Evolutionary conservation across 2,329 filamentous ascomycete species (phyloP).

Genomic region (Alternaria ventricosa): DNA sequence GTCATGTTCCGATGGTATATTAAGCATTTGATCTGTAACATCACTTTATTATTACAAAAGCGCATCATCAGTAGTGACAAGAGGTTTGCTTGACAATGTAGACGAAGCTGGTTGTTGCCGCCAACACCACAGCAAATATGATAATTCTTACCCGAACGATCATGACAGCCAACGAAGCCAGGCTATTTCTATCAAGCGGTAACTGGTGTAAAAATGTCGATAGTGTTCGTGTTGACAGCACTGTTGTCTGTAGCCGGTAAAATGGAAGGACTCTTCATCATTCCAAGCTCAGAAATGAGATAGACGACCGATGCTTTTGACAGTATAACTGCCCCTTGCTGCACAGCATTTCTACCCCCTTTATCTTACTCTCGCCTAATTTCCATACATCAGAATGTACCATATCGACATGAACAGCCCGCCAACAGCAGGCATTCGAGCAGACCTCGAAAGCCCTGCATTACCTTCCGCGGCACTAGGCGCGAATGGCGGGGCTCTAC

Average conservation of each 20-base stretch:
- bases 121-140: neutral
- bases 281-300: neutral
- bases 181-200: neutral
- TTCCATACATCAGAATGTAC: neutral
- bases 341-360: neutral
- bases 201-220: neutral
- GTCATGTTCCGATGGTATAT: neutral
- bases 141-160: neutral
- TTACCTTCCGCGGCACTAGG: neutral
- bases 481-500: neutral
- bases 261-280: neutral
- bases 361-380: neutral
- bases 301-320: neutral
- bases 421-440: neutral
- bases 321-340: neutral
- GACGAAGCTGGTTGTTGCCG: neutral
- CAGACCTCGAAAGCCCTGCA: neutral
- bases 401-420: neutral
- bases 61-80: neutral
- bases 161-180: neutral
- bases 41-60: neutral
- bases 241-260: neutral
- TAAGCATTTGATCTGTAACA: neutral
- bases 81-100: neutral
- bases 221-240: neutral